Conservation (phyloP, 768 basidiomycete genomes). For the Amanita jacksonii region DNA sequence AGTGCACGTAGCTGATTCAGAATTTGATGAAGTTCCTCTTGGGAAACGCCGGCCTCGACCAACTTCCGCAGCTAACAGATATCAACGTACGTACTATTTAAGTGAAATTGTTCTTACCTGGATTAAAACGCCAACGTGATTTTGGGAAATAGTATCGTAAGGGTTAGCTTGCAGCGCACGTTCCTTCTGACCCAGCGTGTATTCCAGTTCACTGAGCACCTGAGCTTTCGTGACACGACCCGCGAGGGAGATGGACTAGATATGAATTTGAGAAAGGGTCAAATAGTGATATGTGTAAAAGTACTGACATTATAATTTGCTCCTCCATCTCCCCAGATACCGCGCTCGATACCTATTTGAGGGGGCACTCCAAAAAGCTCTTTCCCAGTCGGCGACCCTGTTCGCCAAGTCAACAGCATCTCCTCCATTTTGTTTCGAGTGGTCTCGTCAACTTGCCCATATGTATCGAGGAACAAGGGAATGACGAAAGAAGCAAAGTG, state of each 20-base stretch:
- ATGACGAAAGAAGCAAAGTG: slow-evolving; percentile 78
- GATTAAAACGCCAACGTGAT: slow-evolving; percentile 69
- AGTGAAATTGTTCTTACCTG: slow-evolving; percentile 45
- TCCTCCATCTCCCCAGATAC: slow-evolving; percentile 62
- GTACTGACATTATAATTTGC: slow-evolving; percentile 30
- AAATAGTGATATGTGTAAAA: slow-evolving; percentile 8
- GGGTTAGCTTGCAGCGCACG: slow-evolving; percentile 62
- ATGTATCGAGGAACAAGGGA: slow-evolving; percentile 79
- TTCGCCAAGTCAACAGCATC: slow-evolving; percentile 93
- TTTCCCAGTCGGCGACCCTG: slow-evolving; percentile 67
- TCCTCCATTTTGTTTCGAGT: slow-evolving; percentile 97
- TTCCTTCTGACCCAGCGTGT: slow-evolving; percentile 74
- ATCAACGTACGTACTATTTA: slow-evolving; percentile 7
- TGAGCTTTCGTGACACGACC: slow-evolving; percentile 60
- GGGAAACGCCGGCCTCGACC: slow-evolving; percentile 73
- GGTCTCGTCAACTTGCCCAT: slow-evolving; percentile 72
- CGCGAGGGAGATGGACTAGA: slow-evolving; percentile 23
- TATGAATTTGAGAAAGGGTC: slow-evolving; percentile 2
- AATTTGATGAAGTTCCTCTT: slow-evolving; percentile 71
- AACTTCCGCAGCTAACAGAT: slow-evolving; percentile 50
- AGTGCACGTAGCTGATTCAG: slow-evolving; percentile 58
- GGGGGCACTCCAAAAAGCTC: slow-evolving; percentile 80
- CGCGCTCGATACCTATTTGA: slow-evolving; percentile 77
- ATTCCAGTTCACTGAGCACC: slow-evolving; percentile 78
- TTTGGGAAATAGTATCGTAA: slow-evolving; percentile 56